phyloP scores from a whole-genome alignment of 306 rosid species.

The Benincasa hispida region DNA sequence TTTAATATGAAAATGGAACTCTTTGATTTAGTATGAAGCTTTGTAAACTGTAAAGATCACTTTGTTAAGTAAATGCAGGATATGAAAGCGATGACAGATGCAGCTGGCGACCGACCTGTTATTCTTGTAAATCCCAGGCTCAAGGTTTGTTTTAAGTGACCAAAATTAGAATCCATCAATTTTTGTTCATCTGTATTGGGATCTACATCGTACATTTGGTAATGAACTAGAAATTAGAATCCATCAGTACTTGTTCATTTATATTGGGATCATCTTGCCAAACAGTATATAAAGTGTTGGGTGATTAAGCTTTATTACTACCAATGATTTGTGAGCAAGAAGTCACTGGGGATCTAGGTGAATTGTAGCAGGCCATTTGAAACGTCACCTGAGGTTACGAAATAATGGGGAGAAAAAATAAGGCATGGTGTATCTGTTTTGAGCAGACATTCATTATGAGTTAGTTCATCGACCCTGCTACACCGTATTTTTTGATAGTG shows the following conservation, averaged over 20 bases:
- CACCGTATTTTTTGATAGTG: background rate
- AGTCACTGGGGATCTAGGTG: background rate
- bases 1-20: background rate
- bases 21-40: background rate
- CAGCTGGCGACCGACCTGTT: constrained; percentile 85
- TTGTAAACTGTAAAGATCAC: background rate
- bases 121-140: constrained; percentile 72
- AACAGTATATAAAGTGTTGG: background rate
- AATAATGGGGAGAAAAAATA: background rate
- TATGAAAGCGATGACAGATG: constrained; percentile 74
- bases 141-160: constrained; percentile 39
- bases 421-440: background rate
- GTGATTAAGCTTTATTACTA: background rate
- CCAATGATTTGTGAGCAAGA: background rate
- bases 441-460: background rate
- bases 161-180: background rate
- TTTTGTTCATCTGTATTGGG: background rate
- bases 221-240: background rate
- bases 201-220: background rate
- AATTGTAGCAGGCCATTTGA: background rate
- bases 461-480: background rate
- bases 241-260: background rate
- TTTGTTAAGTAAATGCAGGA: constrained; percentile 34
- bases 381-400: background rate
- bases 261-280: background rate